Evolutionary conservation across 305 asterid genomes (phyloP).

Genomic region (Rubia tinctorum): DNA sequence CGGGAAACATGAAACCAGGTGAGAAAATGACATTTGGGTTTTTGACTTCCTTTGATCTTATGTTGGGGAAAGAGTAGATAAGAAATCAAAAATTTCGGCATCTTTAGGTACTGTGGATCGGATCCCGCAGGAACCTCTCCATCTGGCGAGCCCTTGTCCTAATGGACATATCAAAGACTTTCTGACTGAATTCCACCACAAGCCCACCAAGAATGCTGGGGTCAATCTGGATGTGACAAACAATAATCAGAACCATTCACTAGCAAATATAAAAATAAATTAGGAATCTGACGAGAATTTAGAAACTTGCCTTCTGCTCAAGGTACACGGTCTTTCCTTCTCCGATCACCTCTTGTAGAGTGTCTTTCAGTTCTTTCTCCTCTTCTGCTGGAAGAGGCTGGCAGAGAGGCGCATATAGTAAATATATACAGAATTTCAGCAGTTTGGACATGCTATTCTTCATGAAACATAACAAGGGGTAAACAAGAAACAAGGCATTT

Average conservation of each 20-base stretch:
- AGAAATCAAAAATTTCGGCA: not conserved
- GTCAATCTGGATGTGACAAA: conserved; percentile 52
- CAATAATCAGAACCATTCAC: conserved; percentile 3
- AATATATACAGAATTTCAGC: conserved; percentile 9
- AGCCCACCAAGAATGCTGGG: conserved; percentile 94
- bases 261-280: conserved; percentile 5
- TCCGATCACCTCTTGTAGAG: conserved; percentile 76
- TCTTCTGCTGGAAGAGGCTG: conserved; percentile 83
- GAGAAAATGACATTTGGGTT: not conserved
- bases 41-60: not conserved
- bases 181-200: conserved; percentile 68
- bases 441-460: not conserved
- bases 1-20: not conserved
- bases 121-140: conserved; percentile 92
- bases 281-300: not conserved
- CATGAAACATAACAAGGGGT: not conserved
- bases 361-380: conserved; percentile 87
- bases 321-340: conserved; percentile 56
- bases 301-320: conserved; percentile 11
- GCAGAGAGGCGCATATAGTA: conserved; percentile 19
- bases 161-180: conserved; percentile 91
- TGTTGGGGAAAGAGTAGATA: not conserved
- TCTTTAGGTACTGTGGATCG: conserved; percentile 36
- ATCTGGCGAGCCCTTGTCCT: conserved; percentile 92
- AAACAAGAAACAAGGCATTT: not conserved